phyloP scores from a whole-genome alignment of 139 green algal species.

The Ulvella scutata region DNA sequence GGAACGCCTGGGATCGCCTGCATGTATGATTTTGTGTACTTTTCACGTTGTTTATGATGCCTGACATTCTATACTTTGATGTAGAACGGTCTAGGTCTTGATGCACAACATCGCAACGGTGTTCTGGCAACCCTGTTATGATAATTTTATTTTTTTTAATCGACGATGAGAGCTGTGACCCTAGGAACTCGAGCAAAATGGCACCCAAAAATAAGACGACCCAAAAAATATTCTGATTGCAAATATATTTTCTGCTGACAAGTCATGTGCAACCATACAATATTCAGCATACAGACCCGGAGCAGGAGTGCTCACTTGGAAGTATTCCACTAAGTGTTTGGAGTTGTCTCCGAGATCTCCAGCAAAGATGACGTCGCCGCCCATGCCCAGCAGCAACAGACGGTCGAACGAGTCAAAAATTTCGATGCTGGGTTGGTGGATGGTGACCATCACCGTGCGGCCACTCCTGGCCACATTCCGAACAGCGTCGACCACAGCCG shows the following conservation, averaged over 20 bases:
- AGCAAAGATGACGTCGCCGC: conserved; percentile 64
- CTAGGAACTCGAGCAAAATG: neutral
- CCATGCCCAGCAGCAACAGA: conserved; percentile 60
- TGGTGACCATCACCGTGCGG: conserved; percentile 72
- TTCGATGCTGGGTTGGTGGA: conserved; percentile 54
- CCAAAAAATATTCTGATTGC: neutral
- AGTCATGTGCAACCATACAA: neutral
- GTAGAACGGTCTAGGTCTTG: neutral
- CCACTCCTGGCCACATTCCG: conserved; percentile 56
- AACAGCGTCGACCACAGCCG: conserved; percentile 72
- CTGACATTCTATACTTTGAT: neutral
- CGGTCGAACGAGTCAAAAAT: conserved; percentile 61
- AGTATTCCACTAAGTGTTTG: conserved; percentile 43
- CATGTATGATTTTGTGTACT: neutral
- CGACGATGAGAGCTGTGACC: neutral
- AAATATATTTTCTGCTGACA: neutral
- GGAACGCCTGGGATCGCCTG: conserved; percentile 9
- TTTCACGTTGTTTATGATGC: neutral
- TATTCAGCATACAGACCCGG: neutral
- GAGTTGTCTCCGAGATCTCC: conserved; percentile 48
- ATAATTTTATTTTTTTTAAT: neutral
- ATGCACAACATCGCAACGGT: neutral
- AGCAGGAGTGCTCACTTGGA: conserved; percentile 8
- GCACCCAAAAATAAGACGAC: neutral
- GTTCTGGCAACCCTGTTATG: neutral